These are phyloP conservation scores for Solanum chilense DNA, from an alignment of 257 asterid genomes.

Conservation along the genomic window DNA sequence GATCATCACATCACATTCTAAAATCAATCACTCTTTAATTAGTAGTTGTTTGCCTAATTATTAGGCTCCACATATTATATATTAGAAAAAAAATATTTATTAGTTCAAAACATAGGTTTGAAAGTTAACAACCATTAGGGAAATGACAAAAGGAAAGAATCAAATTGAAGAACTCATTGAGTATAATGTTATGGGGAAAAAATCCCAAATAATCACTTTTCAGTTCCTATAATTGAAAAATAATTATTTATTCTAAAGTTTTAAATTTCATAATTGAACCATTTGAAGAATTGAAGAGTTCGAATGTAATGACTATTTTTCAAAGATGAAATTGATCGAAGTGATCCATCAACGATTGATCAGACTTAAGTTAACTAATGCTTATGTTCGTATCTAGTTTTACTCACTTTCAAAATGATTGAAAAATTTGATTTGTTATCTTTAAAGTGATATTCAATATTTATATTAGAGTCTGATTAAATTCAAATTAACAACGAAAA, in stretches of 20 bases:
- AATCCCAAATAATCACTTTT: background rate
- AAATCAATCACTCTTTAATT: background rate
- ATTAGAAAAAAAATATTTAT: background rate
- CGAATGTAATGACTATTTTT: background rate
- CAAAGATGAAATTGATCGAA: background rate
- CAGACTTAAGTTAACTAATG: background rate
- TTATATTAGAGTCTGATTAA: fast-evolving
- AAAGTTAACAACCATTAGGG: background rate
- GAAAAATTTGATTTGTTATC: too few relatives aligned
- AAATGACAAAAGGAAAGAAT: background rate
- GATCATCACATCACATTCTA: background rate
- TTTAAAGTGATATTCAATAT: too few relatives aligned
- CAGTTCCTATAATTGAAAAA: background rate
- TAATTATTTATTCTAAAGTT: background rate
- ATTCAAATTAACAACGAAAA: too few relatives aligned
- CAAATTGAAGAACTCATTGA: background rate
- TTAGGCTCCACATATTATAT: constrained; percentile 15
- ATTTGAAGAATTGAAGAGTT: background rate
- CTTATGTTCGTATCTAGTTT: too few relatives aligned
- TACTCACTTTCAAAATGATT: background rate
- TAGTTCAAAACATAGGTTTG: background rate
- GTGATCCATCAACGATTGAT: background rate
- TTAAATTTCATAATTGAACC: too few relatives aligned
- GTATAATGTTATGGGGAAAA: background rate
- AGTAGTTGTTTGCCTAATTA: constrained; percentile 17